Conservation (phyloP, 2,329 filamentous ascomycete genomes). For the Mycosphaerella sp. region DNA sequence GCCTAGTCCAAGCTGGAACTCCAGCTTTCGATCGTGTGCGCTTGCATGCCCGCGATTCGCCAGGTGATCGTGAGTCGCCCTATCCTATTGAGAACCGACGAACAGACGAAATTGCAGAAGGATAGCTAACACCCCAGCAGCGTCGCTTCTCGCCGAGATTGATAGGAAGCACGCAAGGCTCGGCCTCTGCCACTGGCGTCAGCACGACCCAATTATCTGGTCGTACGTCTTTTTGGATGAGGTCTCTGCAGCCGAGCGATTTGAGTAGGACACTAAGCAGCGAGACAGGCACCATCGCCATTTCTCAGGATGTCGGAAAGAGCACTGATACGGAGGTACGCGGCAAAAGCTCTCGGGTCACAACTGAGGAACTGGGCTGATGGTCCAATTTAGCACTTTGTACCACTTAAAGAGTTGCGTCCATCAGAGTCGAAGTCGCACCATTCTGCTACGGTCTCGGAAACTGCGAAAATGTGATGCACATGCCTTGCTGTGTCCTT, state of each 20-base stretch:
- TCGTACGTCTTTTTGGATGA: slow-evolving; percentile 12
- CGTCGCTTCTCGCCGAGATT: slow-evolving; percentile 12
- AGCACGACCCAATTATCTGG: slow-evolving; percentile 8
- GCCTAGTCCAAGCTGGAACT: slow-evolving; percentile 10
- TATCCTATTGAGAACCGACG: not conserved
- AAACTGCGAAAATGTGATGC: not conserved
- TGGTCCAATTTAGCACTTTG: slow-evolving; percentile 1
- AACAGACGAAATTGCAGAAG: not conserved
- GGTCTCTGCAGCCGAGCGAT: slow-evolving; percentile 2
- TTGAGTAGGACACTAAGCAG: slow-evolving; percentile 6
- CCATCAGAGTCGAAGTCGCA: not conserved
- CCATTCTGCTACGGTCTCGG: not conserved
- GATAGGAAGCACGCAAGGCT: slow-evolving; percentile 8
- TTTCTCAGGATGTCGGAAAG: slow-evolving; percentile 3
- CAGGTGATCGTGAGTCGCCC: slow-evolving; percentile 7
- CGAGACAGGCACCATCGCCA: slow-evolving; percentile 11
- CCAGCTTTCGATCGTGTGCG: slow-evolving; percentile 11
- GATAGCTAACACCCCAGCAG: not conserved
- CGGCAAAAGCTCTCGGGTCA: not conserved
- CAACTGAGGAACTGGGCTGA: not conserved
- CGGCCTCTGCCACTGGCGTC: not conserved
- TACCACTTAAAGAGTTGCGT: slow-evolving; percentile 2
- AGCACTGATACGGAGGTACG: slow-evolving; percentile 11
- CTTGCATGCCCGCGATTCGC: slow-evolving; percentile 15
- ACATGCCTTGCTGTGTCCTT: too few species aligned